Evolutionary conservation across 208 protist genomes (phyloP), one percentile per base, ranked within the genome.

Genomic region (Trypanosoma melophagium): DNA sequence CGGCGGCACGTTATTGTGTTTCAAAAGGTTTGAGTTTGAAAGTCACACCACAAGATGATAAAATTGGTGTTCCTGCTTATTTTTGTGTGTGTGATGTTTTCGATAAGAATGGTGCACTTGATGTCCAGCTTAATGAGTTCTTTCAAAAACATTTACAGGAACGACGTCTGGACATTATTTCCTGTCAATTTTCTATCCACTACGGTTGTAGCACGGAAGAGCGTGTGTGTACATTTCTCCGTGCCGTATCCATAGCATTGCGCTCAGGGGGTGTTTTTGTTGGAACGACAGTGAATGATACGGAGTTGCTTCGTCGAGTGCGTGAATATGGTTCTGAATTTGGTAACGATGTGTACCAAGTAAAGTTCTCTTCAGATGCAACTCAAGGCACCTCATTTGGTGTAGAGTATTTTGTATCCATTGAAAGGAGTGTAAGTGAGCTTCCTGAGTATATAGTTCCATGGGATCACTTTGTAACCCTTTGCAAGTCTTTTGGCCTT

Each of bases 111-210:
- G 75, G 72, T 5, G 49, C 60, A 9, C 61, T 90, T 7, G 53
- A 55, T 10, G 31, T 21, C 0, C 59, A 79, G 17, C 69, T 91
- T 53, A 1, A 35, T 40, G 28, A 61, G 44, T 58, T 71, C 40
- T 71, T 52, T 41, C 52, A 63, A n/a, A 28, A 63, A 22, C 19
- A 63, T 61, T 57, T 61, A 54, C 31, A 59, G 38, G 60, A 58
- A 13, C 60, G 44, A 8, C 56, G 66, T 13, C 81, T 86, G 38
- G 72, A 88, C 52, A 57, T 94, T 54, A 63, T 75, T 38, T 92
- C 89, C 17, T 94, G 89, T 47, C 89, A 94, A 61, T 94, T 94
- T 75, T 90, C 89, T 21, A 74, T 94, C 66, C 89, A 94, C 79
- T 92, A 92, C 71, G 86, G 83, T 16, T 94, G 79, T 60, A 67